Evolutionary conservation across 2,329 filamentous ascomycete species (phyloP), one percentile per base, ranked within the genome.

Genomic region (Penicillium sp.): DNA sequence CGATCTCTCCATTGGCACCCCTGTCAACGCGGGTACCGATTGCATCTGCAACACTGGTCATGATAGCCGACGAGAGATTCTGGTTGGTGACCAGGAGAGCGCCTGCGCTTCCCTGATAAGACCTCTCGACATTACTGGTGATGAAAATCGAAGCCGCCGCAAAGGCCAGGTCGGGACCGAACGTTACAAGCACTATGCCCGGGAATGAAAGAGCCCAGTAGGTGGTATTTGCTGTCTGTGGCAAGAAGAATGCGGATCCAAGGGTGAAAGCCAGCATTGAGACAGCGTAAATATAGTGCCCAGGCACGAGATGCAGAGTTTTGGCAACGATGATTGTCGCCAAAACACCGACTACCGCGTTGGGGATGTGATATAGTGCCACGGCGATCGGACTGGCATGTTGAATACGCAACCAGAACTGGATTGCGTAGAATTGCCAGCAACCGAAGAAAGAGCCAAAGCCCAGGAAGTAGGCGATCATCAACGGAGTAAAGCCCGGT

Each of bases 61-160:
- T 74, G 29, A 80, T 75, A 2, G 78, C 77, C 13, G 72, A 69
- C 0, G 75, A 76, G 16, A 79, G 63, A 52, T 79, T 79, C 62
- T 80, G 77, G 39, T 78, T 75, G 22, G 77, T 80, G 1, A 79
- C 77, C 4, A 80, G 62, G 54, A 80, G 54, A 50, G 76, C 78
- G 1, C 76, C 77, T 0, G 77, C 78, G 10, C 72, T 73, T 3
- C 77, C 77, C 55, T 80, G 78, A 49, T 79, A 79, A 1, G 72
- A 77, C n/a, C 76, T 61, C 1, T 75, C 72, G 5, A 80, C 77
- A 46, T 72, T 78, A 10, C 71, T 75, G 0, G 77, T 80, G 54
- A 80, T 79, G 63, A 79, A 79, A 43, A 80, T 79, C n/a, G 74
- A 75, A 1, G 77, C 77, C 0, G 78, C 77, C 0, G 77, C 77